These are phyloP conservation scores for Lindgomyces ingoldianus DNA, from an alignment of 495 filamentous ascomycete species.

Conservation along the genomic window DNA sequence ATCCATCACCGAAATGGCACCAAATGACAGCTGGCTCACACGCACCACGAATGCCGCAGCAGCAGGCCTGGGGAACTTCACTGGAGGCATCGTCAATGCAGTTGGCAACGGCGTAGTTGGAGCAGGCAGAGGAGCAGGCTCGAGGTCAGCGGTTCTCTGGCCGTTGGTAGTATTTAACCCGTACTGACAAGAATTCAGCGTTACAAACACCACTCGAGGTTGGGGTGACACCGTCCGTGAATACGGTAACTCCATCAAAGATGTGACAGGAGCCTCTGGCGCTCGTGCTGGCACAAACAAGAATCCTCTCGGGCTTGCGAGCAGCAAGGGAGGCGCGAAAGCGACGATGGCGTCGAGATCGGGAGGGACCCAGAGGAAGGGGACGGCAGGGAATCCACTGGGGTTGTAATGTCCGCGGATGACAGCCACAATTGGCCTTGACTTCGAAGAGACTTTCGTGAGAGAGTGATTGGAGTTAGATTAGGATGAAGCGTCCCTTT, in stretches of 20 bases:
- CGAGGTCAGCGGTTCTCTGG: conserved; percentile 32
- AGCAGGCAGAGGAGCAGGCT: conserved; percentile 46
- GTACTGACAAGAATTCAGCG: conserved; percentile 29
- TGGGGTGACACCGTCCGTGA: conserved; percentile 51
- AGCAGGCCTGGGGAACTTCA: conserved; percentile 43
- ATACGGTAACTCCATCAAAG: conserved; percentile 53
- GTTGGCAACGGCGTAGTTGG: conserved; percentile 46
- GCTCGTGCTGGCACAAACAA: conserved; percentile 42
- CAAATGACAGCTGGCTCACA: conserved; percentile 44
- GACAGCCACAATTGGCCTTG: background rate
- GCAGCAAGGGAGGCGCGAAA: conserved; percentile 25
- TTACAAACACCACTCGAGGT: conserved; percentile 42
- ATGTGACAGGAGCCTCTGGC: conserved; percentile 47
- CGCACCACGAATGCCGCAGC: conserved; percentile 40
- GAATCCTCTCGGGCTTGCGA: conserved; percentile 50
- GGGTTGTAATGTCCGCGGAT: conserved; percentile 30
- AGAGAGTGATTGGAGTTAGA: background rate
- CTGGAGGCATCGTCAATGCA: conserved; percentile 41
- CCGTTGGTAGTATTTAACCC: background rate
- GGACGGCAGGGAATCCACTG: conserved; percentile 39
- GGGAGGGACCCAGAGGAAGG: conserved; percentile 27
- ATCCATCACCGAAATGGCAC: background rate
- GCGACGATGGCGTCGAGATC: conserved; percentile 24
- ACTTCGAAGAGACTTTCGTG: background rate
- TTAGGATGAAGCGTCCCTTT: background rate